phyloP scores from a whole-genome alignment of 805 yeast genomes.

The Wickerhamomyces pijperi region DNA sequence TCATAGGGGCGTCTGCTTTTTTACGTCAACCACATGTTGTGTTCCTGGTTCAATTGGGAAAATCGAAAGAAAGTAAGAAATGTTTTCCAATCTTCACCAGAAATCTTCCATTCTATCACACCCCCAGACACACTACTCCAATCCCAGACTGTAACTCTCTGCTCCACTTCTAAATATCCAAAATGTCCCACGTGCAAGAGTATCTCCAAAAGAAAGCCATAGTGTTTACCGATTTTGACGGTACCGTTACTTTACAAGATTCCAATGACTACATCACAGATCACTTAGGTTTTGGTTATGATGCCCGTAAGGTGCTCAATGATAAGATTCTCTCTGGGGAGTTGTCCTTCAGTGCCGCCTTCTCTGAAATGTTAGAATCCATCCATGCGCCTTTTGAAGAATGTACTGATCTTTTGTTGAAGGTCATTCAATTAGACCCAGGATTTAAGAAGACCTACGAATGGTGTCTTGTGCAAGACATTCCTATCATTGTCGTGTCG shows the following conservation, averaged over 20 bases:
- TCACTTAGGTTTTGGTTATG: conserved; percentile 73
- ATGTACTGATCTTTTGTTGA: conserved; percentile 60
- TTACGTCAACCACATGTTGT: too few relatives aligned
- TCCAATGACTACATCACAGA: conserved; percentile 90
- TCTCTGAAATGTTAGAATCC: conserved; percentile 74
- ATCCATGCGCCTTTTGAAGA: conserved; percentile 66
- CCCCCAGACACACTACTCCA: too few relatives aligned
- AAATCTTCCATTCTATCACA: too few relatives aligned
- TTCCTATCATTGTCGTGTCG: conserved; percentile 82
- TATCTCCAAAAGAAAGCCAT: conserved; percentile 43
- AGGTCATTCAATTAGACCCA: conserved; percentile 71
- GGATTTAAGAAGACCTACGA: conserved; percentile 76
- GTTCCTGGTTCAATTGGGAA: too few relatives aligned
- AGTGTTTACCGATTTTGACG: conserved; percentile 96
- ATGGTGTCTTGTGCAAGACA: conserved; percentile 61
- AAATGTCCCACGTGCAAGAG: conserved; percentile 16
- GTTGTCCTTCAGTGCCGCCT: conserved; percentile 72
- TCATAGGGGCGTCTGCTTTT: too few relatives aligned
- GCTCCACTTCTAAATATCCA: too few relatives aligned
- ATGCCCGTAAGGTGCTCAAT: conserved; percentile 54
- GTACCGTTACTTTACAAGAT: conserved; percentile 92
- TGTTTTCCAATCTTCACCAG: too few relatives aligned
- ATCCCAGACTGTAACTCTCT: too few relatives aligned
- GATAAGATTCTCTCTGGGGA: conserved; percentile 60
- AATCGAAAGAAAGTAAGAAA: too few relatives aligned